Evolutionary conservation across 2,329 filamentous ascomycete species (phyloP).

Genomic region (Alternaria sp.): DNA sequence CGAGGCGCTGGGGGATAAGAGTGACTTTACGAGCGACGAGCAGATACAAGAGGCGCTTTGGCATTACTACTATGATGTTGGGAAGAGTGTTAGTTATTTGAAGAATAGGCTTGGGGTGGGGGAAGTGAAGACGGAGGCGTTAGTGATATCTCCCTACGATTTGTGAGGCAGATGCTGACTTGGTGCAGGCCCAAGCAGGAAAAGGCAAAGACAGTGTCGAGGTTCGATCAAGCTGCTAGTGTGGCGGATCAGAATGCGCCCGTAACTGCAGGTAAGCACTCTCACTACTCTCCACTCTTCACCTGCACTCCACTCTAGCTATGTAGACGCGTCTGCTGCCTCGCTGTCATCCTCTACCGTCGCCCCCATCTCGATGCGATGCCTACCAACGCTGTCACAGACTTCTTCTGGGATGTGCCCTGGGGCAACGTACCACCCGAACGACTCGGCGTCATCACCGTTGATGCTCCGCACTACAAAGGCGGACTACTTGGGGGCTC

Average conservation of each 20-base stretch:
- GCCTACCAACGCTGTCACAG: constrained; percentile 39
- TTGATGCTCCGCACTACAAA: constrained; percentile 63
- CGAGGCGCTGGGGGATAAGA: constrained; percentile 64
- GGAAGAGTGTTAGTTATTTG: constrained; percentile 82
- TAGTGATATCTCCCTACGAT: no score
- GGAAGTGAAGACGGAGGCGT: constrained; percentile 27
- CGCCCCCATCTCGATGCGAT: constrained; percentile 40
- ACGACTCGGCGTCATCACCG: constrained; percentile 67
- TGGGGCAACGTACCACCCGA: constrained; percentile 78
- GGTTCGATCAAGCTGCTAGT: constrained; percentile 55
- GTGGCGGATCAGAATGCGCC: constrained; percentile 48
- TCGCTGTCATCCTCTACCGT: constrained; percentile 28
- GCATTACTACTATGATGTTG: constrained; percentile 95
- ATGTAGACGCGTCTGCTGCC: constrained; percentile 15
- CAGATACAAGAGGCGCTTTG: constrained; percentile 91
- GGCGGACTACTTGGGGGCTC: constrained; percentile 81
- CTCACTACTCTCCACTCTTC: constrained; percentile 17
- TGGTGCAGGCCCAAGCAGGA: not conserved
- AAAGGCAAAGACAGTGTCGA: constrained; percentile 8
- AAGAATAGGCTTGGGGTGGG: constrained; percentile 58
- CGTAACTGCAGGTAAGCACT: constrained; percentile 56
- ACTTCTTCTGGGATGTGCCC: constrained; percentile 82
- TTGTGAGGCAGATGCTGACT: no score
- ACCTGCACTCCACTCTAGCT: constrained; percentile 17
- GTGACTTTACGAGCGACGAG: constrained; percentile 64